These are phyloP conservation scores for Xylariaceae sp. DNA, from an alignment of 2,329 filamentous ascomycete species.

Conservation along the genomic window DNA sequence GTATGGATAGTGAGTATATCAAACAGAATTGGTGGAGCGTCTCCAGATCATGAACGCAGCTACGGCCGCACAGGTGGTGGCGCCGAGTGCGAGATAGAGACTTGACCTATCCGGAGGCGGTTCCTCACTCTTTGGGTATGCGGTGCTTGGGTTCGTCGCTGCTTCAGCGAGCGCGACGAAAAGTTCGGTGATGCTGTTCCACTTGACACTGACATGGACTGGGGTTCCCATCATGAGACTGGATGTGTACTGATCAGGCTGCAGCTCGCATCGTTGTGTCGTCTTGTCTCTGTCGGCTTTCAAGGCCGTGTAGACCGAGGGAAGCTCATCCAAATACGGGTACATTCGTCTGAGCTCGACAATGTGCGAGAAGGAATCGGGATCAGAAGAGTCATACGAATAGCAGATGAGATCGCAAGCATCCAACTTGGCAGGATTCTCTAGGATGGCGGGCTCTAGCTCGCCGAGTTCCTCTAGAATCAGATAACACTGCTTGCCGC, in stretches of 20 bases:
- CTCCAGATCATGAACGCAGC: constrained; percentile 63
- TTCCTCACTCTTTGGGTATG: constrained; percentile 85
- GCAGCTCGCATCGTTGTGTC: constrained; percentile 84
- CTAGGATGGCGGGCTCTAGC: constrained; percentile 88
- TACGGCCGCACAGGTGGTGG: constrained; percentile 58
- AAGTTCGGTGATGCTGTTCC: constrained; percentile 88
- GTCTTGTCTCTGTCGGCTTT: constrained; percentile 97
- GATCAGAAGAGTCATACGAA: constrained; percentile 93
- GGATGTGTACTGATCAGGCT: constrained; percentile 88
- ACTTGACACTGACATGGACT: constrained; percentile 89
- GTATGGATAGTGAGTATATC: constrained; percentile 2
- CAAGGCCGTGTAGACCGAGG: constrained; percentile 84
- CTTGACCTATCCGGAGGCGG: constrained; percentile 77
- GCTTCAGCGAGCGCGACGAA: constrained; percentile 90
- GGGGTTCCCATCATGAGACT: constrained; percentile 83
- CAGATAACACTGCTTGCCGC: constrained; percentile 93
- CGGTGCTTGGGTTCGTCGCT: constrained; percentile 81
- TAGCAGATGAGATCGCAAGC: constrained; percentile 93
- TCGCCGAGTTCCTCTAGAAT: constrained; percentile 94
- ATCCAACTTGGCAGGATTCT: constrained; percentile 85
- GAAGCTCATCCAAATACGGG: constrained; percentile 80
- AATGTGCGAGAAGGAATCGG: constrained; percentile 91
- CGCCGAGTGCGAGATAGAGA: constrained; percentile 79
- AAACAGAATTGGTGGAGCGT: constrained; percentile 46
- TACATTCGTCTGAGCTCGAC: constrained; percentile 73